Conservation (phyloP, 1,284 basidiomycete species). For the Fomitiporia mediterranea region DNA sequence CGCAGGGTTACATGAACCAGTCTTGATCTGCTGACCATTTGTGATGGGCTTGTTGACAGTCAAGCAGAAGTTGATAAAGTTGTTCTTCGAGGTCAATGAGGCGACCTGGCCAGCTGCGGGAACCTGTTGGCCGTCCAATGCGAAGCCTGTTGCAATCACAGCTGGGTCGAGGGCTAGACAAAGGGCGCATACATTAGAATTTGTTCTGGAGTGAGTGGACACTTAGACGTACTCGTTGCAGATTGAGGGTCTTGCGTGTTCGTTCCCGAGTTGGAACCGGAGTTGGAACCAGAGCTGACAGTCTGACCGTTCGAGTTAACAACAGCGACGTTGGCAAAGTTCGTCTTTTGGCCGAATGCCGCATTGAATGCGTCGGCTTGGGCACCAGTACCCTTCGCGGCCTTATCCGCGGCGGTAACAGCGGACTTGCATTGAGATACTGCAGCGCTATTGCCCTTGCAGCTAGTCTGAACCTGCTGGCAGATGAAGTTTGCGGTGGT, state of each 20-base stretch:
- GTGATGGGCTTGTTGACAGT: conserved; percentile 34
- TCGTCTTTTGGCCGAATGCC: conserved; percentile 16
- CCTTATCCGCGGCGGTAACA: conserved; percentile 19
- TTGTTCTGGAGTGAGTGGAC: too few species aligned
- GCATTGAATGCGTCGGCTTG: conserved; percentile 19
- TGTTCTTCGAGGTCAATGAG: conserved; percentile 48
- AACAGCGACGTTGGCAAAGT: conserved; percentile 16
- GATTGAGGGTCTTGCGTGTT: neutral
- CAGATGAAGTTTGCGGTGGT: conserved; percentile 23
- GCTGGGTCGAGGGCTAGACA: conserved; percentile 34
- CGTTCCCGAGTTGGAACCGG: neutral
- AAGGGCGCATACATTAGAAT: neutral
- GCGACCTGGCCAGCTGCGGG: conserved; percentile 41
- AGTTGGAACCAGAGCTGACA: neutral
- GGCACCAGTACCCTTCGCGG: conserved; percentile 20
- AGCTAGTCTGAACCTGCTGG: conserved; percentile 22
- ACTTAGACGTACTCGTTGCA: neutral
- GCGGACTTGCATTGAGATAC: conserved; percentile 16
- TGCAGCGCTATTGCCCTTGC: conserved; percentile 19
- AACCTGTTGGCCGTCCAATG: conserved; percentile 39
- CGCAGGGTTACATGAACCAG: conserved; percentile 38
- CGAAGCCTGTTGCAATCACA: conserved; percentile 40
- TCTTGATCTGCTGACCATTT: conserved; percentile 40
- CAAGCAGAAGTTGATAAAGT: conserved; percentile 48
- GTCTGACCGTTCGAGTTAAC: conserved; percentile 14